Percentiles rank a stretch among this genome's conserved stretches.
These are phyloP conservation scores for Lactarius vividus DNA, from an alignment of 768 basidiomycete genomes.

Conservation along the genomic window DNA sequence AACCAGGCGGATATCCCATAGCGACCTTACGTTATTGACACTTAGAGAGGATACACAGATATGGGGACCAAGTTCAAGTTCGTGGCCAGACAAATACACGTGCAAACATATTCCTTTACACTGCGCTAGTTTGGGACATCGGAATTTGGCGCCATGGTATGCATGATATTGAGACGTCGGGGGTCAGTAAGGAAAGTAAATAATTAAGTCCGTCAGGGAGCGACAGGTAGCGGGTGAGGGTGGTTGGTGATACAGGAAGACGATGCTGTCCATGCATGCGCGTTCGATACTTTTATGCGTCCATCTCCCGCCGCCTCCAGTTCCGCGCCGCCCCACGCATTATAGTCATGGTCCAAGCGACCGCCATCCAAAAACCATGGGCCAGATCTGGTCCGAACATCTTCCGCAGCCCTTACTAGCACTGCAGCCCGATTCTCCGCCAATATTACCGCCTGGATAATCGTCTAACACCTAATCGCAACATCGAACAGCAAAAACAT, in stretches of 20 bases:
- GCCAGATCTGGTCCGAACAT: conserved; percentile 19
- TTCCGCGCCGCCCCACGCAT: conserved; percentile 23
- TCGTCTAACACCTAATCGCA: conserved; percentile 27
- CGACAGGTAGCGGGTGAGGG: conserved; percentile 4
- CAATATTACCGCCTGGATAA: conserved; percentile 26
- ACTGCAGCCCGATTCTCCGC: conserved; percentile 23
- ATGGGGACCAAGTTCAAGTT: not conserved
- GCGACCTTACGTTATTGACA: not conserved
- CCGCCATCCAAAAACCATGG: conserved; percentile 15
- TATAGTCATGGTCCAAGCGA: conserved; percentile 25
- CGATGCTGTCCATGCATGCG: conserved; percentile 24
- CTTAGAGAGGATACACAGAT: not conserved
- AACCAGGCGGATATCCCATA: not conserved
- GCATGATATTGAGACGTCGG: conserved; percentile 22
- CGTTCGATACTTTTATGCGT: conserved; percentile 25
- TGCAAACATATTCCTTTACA: not conserved
- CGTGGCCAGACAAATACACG: not conserved
- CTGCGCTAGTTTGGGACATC: not conserved
- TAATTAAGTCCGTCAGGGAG: conserved; percentile 26
- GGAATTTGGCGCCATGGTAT: conserved; percentile 15
- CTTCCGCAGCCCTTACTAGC: conserved; percentile 21
- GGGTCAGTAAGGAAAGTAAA: conserved; percentile 27
- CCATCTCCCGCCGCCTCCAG: conserved; percentile 20
- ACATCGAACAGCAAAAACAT: conserved; percentile 25
- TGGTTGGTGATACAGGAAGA: conserved; percentile 23